Evolutionary conservation across 495 filamentous ascomycete species (phyloP).

Genomic region (Neohortaea acidophila): DNA sequence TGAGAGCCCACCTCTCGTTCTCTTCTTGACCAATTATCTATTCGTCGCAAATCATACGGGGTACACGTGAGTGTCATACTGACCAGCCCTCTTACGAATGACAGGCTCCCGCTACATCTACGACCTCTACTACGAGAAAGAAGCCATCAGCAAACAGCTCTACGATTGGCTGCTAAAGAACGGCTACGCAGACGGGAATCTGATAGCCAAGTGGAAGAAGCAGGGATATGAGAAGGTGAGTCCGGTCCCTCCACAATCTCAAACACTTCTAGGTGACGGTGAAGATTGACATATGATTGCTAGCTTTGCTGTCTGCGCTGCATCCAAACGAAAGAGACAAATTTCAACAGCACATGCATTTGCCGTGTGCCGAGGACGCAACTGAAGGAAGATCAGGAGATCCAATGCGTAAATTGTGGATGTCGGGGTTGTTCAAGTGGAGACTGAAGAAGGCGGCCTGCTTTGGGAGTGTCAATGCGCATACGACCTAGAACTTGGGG

Average conservation of each 20-base stretch:
- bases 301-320: slow-evolving; percentile 88
- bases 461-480: too few species aligned
- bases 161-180: slow-evolving; percentile 98
- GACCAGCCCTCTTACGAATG: background rate
- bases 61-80: background rate
- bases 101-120: slow-evolving; percentile 81
- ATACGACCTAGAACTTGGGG: too few species aligned
- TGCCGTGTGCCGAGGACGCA: slow-evolving; percentile 89
- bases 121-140: slow-evolving; percentile 95
- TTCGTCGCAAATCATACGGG: slow-evolving; percentile 1
- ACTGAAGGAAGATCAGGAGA: slow-evolving; percentile 74
- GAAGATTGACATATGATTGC: too few species aligned
- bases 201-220: slow-evolving; percentile 99
- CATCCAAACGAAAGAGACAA: slow-evolving; percentile 97
- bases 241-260: slow-evolving; percentile 7
- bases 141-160: slow-evolving; percentile 75
- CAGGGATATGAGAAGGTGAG: slow-evolving; percentile 92
- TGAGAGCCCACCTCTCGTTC: slow-evolving; percentile 15
- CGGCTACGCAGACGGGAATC: slow-evolving; percentile 78
- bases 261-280: too few species aligned
- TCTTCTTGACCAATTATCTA: slow-evolving; percentile 12
- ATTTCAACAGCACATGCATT: slow-evolving; percentile 95
- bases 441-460: slow-evolving; percentile 36
- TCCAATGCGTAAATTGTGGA: slow-evolving; percentile 93
- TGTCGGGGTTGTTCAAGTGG: slow-evolving; percentile 81